Base-by-base conservation (phyloP, 1,139 yeast genomes). In the Debaryomyces nepalensis region DNA sequence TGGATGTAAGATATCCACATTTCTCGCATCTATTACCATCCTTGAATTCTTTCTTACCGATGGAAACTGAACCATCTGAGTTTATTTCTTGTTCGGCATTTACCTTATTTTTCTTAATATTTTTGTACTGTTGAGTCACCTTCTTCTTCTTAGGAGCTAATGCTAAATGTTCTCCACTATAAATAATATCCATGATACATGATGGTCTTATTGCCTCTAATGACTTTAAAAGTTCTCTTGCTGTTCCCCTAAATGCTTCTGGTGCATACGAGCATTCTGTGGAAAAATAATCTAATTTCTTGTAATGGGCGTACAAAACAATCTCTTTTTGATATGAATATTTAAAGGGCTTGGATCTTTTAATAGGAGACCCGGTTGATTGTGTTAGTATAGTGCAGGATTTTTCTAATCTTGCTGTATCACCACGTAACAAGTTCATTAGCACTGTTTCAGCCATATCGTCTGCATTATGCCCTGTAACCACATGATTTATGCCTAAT, bases 201-300 rank as follows among this genome's bases (percentile, higher is more conserved):
- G 95, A 84, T 4, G 99, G 97, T 53, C 98, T 75, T 1, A 91
- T 82, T 2, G 95, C 81, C 58, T 93, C 99, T 43, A 95, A 69
- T 46, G 90, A 87, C 63, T 93, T 93, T 70, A 95, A 81, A 29
- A 93, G 73, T 44, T 90, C 93, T 55, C 99, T 77, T 0, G 99
- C 97, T 0, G 99, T 95, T 8, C 99, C 99, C 52, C 99, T 73
- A 59, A 95, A 95, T 0, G 99, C 98, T 61, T 95, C 99, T 1
- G 99, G 98, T 0, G 99, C 96, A 66, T 95, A 95, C 0, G 97
- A 84, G 64, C 99, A 95, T 58, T 95, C 99, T 0, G 99, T 95
- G 4, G 97, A 87, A 59, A 95, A 95, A 62, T 95, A 95, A 63
- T 95, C 99, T 42, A 95, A 74, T 57, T 90, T 87, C 66, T 90